Percentiles rank a stretch among this genome's conserved stretches.
These are phyloP conservation scores for Curvularia eragrostidis DNA, from an alignment of 2,329 filamentous ascomycete species.

Conservation along the genomic window DNA sequence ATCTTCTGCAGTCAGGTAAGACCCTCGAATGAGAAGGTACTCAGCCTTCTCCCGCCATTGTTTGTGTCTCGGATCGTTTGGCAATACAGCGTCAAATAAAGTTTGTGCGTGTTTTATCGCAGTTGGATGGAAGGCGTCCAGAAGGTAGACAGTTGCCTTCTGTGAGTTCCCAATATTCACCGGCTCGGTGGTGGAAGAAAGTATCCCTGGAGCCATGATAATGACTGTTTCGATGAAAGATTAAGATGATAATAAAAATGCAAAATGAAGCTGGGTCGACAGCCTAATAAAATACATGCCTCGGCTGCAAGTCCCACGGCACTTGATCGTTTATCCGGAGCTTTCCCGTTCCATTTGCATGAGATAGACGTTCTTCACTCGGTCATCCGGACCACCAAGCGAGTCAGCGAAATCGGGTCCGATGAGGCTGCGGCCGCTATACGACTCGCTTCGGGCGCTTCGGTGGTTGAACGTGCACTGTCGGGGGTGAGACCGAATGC, in stretches of 20 bases:
- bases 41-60: constrained; percentile 54
- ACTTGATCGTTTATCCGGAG: not conserved
- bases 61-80: constrained; percentile 42
- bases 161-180: not conserved
- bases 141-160: constrained; percentile 52
- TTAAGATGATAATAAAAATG: not conserved
- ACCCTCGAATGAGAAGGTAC: constrained; percentile 51
- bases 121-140: constrained; percentile 51
- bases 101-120: constrained; percentile 47
- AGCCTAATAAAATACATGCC: not conserved
- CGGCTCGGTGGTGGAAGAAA: not conserved
- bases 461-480: not conserved
- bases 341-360: not conserved
- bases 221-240: not conserved
- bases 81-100: constrained; percentile 51
- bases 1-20: constrained; percentile 50
- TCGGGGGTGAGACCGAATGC: not conserved
- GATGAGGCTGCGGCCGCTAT: not conserved
- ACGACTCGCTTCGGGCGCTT: not conserved
- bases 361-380: not conserved
- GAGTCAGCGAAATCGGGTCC: not conserved
- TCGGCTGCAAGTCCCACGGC: not conserved
- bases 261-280: not conserved
- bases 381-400: not conserved
- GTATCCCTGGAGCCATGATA: not conserved